phyloP scores from a whole-genome alignment of 2,329 filamentous ascomycete species.

The Sporothrix schenckii region DNA sequence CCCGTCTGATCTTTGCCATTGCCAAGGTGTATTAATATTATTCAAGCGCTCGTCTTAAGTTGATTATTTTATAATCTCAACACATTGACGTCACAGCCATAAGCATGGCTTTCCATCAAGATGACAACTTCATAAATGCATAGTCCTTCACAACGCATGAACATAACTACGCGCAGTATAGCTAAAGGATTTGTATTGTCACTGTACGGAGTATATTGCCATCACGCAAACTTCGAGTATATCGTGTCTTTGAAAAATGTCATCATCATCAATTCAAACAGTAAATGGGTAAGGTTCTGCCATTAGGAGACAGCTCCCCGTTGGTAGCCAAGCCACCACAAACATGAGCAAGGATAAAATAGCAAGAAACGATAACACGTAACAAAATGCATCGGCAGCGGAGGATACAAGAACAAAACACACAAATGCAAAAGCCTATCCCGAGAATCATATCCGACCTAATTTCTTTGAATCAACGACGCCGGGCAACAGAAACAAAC shows the following conservation, averaged over 20 bases:
- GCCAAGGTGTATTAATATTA: conserved; percentile 19
- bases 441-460: conserved; percentile 8
- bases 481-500: conserved; percentile 3
- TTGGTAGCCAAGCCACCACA: not conserved
- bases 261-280: conserved; percentile 29
- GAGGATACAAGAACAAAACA: conserved; percentile 4
- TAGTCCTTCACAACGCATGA: too few relatives aligned
- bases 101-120: not conserved
- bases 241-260: not conserved
- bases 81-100: conserved; percentile 8
- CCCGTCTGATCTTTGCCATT: not conserved
- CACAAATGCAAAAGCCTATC: not conserved
- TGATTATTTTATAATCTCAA: not conserved
- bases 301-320: not conserved
- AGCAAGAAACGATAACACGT: not conserved
- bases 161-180: too few relatives aligned
- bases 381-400: not conserved
- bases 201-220: too few relatives aligned
- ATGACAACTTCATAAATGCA: not conserved
- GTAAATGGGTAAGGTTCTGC: not conserved
- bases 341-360: conserved; percentile 3
- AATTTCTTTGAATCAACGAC: conserved; percentile 19
- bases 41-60: conserved; percentile 16
- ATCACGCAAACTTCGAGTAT: not conserved
- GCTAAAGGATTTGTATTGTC: not conserved